These are phyloP conservation scores for Lasiosphaeris hirsuta DNA, from an alignment of 495 filamentous ascomycete genomes.

Conservation along the genomic window DNA sequence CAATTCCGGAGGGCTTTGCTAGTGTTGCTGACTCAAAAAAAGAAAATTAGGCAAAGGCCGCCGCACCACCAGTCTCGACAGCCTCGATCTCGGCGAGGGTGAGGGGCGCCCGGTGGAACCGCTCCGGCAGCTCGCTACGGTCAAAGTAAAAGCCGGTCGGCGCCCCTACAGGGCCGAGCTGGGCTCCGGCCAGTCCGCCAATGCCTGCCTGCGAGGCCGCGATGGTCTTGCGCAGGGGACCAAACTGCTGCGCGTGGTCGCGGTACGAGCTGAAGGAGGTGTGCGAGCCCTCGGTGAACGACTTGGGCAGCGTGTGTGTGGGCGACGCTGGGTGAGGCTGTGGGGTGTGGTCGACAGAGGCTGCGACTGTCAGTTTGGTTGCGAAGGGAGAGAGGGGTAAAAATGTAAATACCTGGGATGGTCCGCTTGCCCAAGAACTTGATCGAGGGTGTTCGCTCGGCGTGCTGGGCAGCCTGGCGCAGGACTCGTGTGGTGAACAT, in stretches of 20 bases:
- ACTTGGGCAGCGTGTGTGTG: constrained; percentile 45
- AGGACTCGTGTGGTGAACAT: constrained; percentile 68
- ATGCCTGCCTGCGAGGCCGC: constrained; percentile 51
- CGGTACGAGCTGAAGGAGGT: constrained; percentile 86
- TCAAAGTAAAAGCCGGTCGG: constrained; percentile 79
- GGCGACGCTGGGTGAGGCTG: constrained; percentile 61
- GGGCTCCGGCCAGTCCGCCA: constrained; percentile 60
- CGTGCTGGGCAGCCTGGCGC: constrained; percentile 59
- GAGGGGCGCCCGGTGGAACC: constrained; percentile 74
- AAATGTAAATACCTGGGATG: constrained; percentile 67
- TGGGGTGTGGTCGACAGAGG: constrained; percentile 77
- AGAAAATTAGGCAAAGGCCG: constrained; percentile 35
- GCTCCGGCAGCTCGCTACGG: constrained; percentile 75
- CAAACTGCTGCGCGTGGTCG: constrained; percentile 88
- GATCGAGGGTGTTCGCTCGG: constrained; percentile 76
- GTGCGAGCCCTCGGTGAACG: constrained; percentile 73
- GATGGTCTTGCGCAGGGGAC: constrained; percentile 67
- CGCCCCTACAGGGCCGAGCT: constrained; percentile 68
- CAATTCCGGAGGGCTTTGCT: too few species aligned
- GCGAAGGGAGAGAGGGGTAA: neutral
- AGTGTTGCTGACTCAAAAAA: too few species aligned
- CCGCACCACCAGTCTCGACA: constrained; percentile 84
- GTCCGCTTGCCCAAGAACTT: constrained; percentile 87
- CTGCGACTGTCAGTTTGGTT: constrained; percentile 34
- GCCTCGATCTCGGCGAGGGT: constrained; percentile 87